Evolutionary conservation across 106 monocot genomes (phyloP).

Genomic region (Cymbidium sinense): DNA sequence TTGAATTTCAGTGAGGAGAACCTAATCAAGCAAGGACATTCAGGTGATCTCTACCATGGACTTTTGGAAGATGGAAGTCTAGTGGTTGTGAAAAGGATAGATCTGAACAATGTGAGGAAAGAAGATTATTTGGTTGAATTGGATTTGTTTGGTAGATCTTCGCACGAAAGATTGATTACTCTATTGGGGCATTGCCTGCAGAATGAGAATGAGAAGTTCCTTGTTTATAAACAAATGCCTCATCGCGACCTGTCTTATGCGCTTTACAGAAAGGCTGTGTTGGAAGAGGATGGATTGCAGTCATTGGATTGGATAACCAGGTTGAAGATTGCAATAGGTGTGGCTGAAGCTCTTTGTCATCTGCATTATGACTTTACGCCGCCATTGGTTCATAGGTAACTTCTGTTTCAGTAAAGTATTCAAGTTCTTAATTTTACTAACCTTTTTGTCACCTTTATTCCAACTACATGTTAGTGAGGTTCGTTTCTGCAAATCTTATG

Average conservation of each 20-base stretch:
- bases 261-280: constrained; percentile 40
- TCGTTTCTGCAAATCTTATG: neutral
- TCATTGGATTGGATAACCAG: constrained; percentile 90
- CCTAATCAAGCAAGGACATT: constrained; percentile 77
- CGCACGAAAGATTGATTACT: constrained; percentile 57
- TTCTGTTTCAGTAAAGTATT: neutral
- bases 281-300: constrained; percentile 63
- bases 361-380: constrained; percentile 74
- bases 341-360: constrained; percentile 73
- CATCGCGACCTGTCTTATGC: constrained; percentile 58
- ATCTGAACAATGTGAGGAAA: constrained; percentile 17
- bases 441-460: no score
- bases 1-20: constrained; percentile 44
- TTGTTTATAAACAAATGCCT: constrained; percentile 72
- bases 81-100: constrained; percentile 76
- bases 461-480: no score
- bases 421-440: neutral
- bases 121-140: constrained; percentile 46
- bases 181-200: constrained; percentile 75
- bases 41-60: constrained; percentile 73
- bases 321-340: constrained; percentile 79
- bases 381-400: constrained; percentile 80
- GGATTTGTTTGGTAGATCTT: constrained; percentile 57
- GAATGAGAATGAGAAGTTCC: constrained; percentile 65
- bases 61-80: constrained; percentile 47